A percentile compares a stretch with the other conserved stretches of the same genome.
Conservation (phyloP, 306 rosid species). For the Luffa aegyptiaca region DNA sequence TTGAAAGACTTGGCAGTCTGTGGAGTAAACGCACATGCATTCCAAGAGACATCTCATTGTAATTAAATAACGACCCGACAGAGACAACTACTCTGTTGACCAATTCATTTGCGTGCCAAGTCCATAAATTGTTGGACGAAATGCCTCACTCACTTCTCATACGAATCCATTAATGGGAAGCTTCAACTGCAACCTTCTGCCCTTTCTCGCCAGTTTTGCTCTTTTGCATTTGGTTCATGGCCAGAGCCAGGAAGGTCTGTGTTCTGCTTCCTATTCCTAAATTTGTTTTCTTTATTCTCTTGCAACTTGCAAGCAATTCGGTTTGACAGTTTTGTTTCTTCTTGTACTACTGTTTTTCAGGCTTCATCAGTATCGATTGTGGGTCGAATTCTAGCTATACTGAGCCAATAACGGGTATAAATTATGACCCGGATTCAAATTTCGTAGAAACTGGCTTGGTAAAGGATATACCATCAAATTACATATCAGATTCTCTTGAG, state of each 20-base stretch:
- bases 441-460: not conserved
- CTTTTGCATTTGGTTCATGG: slow-evolving; percentile 14
- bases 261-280: not conserved
- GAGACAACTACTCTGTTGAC: no score
- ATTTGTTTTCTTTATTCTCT: not conserved
- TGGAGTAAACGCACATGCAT: no score
- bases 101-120: no score
- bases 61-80: no score
- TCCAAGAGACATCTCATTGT: no score
- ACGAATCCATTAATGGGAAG: no score
- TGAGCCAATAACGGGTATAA: not conserved
- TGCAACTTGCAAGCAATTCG: not conserved
- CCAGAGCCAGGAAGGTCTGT: slow-evolving; percentile 16
- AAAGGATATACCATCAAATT: not conserved
- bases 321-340: not conserved
- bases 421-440: not conserved
- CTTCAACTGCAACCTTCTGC: not conserved
- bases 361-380: slow-evolving; percentile 3
- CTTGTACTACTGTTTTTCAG: not conserved
- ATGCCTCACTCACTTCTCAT: no score
- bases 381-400: not conserved
- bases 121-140: no score
- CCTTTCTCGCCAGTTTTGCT: slow-evolving; percentile 7
- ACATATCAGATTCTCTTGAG: not conserved
- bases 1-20: no score